These are phyloP conservation scores for Albatrellus sp. DNA, from an alignment of 1,284 basidiomycete genomes.

Conservation along the genomic window DNA sequence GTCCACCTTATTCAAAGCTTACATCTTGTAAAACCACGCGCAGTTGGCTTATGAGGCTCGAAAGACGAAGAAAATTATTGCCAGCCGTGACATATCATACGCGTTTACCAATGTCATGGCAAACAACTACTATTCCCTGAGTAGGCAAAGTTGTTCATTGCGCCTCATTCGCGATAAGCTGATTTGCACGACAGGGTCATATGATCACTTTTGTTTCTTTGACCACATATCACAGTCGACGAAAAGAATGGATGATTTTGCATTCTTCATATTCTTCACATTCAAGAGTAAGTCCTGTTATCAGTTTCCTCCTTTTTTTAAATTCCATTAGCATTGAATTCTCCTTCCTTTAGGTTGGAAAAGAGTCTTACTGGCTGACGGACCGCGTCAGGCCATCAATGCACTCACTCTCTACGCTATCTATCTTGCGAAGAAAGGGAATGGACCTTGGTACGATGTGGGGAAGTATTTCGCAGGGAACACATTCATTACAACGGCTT, in stretches of 20 bases:
- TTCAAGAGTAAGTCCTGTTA: conserved; percentile 73
- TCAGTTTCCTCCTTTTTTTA: background rate
- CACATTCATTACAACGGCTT: conserved; percentile 66
- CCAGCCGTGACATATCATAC: conserved; percentile 91
- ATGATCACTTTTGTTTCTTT: conserved; percentile 98
- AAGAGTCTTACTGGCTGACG: conserved; percentile 84
- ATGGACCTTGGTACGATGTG: conserved; percentile 56
- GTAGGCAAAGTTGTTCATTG: conserved; percentile 25
- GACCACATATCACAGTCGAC: conserved; percentile 92
- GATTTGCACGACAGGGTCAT: conserved; percentile 49
- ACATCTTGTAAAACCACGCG: conserved; percentile 3
- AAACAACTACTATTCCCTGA: conserved; percentile 87
- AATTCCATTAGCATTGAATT: conserved; percentile 7
- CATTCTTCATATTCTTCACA: conserved; percentile 98
- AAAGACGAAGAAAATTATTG: conserved; percentile 89
- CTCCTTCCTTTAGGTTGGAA: conserved; percentile 70
- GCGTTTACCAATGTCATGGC: conserved; percentile 97
- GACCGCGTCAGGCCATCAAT: conserved; percentile 97
- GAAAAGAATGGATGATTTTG: conserved; percentile 93
- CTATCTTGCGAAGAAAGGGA: conserved; percentile 63
- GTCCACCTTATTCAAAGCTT: background rate
- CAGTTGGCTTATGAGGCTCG: conserved; percentile 84
- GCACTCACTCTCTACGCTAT: conserved; percentile 88
- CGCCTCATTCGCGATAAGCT: conserved; percentile 2
- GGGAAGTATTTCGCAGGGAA: conserved; percentile 58